Evolutionary conservation across 2,329 filamentous ascomycete species (phyloP), one percentile per base, ranked within the genome.

Genomic region (Colletotrichum horii): DNA sequence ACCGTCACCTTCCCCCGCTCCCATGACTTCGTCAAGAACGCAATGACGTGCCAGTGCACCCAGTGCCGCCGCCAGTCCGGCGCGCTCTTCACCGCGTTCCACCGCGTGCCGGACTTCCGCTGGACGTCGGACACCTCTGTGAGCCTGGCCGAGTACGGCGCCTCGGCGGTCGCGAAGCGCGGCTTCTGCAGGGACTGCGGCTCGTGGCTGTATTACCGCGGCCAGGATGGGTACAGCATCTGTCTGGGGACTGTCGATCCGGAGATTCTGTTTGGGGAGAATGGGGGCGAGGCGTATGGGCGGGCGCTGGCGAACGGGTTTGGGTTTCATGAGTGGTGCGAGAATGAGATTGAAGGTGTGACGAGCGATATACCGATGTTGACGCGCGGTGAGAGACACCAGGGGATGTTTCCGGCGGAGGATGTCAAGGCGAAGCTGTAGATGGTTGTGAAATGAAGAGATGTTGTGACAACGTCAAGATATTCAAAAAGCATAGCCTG

Each of bases 1-100:
- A 83, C 81, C 26, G 82, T 89, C 56, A 83, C 84, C 32, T 89
- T 91, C 72, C 85, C 88, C 0, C 69, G 80, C 1, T 81, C 84
- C 68, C 87, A 89, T 73, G 84, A 89, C 76, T 90, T 89, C 76
- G 76, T 80, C 74, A 79, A 48, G 30, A 76, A 88, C 87, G 83
- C 84, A 75, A 80, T 81, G 61, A 89, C 87, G 8, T 91, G 89
- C 79, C 89, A 91, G 78, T 91, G 89, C 82, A 88, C 87, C 8
- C 89, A 90, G 79, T 91, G 89, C 81, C 88, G 89, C 79, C 88
- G 88, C 72, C 85, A 87, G 75, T 87, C 87, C 9, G 89, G 89
- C 67, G 80, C 85, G 6, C 84, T 91, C 69, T 81, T 89, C 78
- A 83, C 86, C 76, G 81, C 83, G 71, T 81, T 84, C 65, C 85